These are phyloP conservation scores for Suillus luteus DNA, from an alignment of 768 basidiomycete genomes.

Conservation along the genomic window DNA sequence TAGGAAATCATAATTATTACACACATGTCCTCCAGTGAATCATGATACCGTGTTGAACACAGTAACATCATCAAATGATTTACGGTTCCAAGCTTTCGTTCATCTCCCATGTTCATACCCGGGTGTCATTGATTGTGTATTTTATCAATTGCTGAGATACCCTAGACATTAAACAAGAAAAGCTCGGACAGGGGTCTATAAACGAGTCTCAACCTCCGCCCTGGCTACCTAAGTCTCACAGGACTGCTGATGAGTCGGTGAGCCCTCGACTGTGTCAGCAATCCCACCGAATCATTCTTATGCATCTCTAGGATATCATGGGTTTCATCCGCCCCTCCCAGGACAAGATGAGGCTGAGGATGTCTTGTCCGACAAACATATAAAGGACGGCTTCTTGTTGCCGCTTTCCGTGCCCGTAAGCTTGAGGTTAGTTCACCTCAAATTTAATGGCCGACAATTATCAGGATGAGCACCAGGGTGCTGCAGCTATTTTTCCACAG, in stretches of 20 bases:
- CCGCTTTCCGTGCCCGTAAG: constrained; percentile 59
- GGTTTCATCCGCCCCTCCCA: constrained; percentile 79
- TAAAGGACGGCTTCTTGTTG: constrained; percentile 66
- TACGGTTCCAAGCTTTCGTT: not conserved
- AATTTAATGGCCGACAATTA: constrained; percentile 5
- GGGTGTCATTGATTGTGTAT: constrained; percentile 7
- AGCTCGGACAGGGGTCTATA: constrained; percentile 33
- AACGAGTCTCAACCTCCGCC: constrained; percentile 69
- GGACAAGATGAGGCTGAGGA: constrained; percentile 68
- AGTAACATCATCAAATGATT: too few species aligned
- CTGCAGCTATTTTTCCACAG: constrained; percentile 20
- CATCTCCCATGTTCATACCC: constrained; percentile 3
- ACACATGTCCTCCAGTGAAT: too few species aligned
- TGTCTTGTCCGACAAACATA: constrained; percentile 58
- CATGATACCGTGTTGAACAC: too few species aligned
- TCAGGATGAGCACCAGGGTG: constrained; percentile 27
- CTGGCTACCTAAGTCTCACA: constrained; percentile 73
- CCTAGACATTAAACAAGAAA: constrained; percentile 15
- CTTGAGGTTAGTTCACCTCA: constrained; percentile 3
- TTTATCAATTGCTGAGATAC: not conserved
- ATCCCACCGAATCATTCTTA: not conserved
- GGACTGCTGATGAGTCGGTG: constrained; percentile 67
- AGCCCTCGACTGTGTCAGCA: constrained; percentile 17
- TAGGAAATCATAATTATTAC: too few species aligned
- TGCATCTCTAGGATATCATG: constrained; percentile 59